phyloP scores from a whole-genome alignment of 2,329 filamentous ascomycete genomes.

The Fusarium decemcellulare region DNA sequence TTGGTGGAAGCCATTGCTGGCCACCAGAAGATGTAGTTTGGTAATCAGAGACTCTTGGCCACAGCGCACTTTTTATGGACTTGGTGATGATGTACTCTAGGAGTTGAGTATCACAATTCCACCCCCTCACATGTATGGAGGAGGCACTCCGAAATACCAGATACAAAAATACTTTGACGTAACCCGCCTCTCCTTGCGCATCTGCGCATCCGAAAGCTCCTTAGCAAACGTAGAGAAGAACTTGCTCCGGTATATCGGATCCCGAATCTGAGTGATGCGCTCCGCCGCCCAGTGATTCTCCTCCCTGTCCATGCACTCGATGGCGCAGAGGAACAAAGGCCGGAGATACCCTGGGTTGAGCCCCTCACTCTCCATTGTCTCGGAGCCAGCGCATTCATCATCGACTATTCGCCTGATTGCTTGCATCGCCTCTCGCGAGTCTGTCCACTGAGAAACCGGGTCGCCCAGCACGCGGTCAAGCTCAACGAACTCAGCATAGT shows the following conservation, averaged over 20 bases:
- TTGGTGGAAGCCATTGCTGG: background rate
- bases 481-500: conserved; percentile 40
- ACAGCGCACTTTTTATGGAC: too few relatives aligned
- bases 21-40: background rate
- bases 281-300: conserved; percentile 22
- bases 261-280: background rate
- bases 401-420: background rate
- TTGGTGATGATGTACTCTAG: too few relatives aligned
- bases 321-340: conserved; percentile 40
- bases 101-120: too few relatives aligned
- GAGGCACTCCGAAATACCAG: conserved; percentile 36
- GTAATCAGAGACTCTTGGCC: too few relatives aligned
- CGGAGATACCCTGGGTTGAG: conserved; percentile 41
- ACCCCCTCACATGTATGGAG: conserved; percentile 22
- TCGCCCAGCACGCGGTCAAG: conserved; percentile 42
- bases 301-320: conserved; percentile 36
- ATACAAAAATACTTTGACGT: conserved; percentile 43
- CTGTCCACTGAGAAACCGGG: conserved; percentile 28
- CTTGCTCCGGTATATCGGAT: background rate
- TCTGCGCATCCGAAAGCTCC: conserved; percentile 32
- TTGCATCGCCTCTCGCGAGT: conserved; percentile 29
- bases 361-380: background rate
- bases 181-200: conserved; percentile 39
- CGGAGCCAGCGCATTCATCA: background rate
- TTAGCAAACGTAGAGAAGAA: conserved; percentile 24